Evolutionary conservation across 305 asterid genomes (phyloP).

Genomic region (Caryopteris hybrid): DNA sequence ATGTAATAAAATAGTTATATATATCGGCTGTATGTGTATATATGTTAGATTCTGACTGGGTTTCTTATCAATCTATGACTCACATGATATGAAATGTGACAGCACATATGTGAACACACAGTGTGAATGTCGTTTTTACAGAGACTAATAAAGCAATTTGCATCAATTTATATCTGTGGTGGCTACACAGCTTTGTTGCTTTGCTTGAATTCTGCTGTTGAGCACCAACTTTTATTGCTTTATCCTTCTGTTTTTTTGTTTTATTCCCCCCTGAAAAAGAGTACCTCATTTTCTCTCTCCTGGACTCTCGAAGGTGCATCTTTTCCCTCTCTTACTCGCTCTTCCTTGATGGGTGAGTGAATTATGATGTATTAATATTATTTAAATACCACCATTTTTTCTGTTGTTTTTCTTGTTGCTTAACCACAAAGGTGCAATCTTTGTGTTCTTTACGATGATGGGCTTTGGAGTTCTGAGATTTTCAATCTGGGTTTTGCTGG

Average conservation of each 20-base stretch:
- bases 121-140: not conserved
- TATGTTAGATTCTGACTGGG: not conserved
- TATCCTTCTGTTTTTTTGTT: not conserved
- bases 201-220: no score
- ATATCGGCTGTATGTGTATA: not conserved
- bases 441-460: constrained; percentile 27
- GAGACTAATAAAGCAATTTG: constrained; percentile 3
- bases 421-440: constrained; percentile 25
- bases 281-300: constrained; percentile 17
- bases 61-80: not conserved
- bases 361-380: no score
- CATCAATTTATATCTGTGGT: constrained; percentile 12
- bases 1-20: not conserved
- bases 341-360: no score
- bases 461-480: constrained; percentile 25
- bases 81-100: not conserved
- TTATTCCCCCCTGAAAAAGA: constrained; percentile 4
- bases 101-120: not conserved
- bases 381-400: no score
- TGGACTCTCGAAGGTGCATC: constrained; percentile 34
- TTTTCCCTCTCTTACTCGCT: constrained; percentile 7
- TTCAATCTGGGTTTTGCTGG: constrained; percentile 23
- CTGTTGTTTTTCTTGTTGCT: no score
- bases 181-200: no score
- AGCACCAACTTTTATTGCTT: no score